These are phyloP conservation scores for Debaryomyces psychrophilus DNA, from an alignment of 1,139 yeast genomes.

Conservation along the genomic window DNA sequence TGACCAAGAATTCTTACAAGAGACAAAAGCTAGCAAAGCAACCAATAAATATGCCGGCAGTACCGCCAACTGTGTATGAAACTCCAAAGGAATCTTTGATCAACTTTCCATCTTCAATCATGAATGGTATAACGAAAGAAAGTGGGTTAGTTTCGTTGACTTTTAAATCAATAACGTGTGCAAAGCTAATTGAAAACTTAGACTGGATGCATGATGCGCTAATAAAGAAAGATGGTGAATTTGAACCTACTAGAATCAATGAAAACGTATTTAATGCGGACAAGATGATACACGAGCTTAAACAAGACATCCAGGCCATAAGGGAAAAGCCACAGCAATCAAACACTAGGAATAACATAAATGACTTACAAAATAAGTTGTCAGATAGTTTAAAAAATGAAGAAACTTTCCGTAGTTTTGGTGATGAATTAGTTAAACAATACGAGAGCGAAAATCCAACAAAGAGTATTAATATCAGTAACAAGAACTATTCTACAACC, in stretches of 20 bases:
- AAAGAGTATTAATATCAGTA: conserved; percentile 19
- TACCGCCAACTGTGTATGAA: conserved; percentile 35
- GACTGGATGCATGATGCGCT: conserved; percentile 34
- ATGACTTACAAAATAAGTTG: conserved; percentile 10
- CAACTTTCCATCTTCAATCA: conserved; percentile 44
- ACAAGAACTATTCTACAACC: conserved; percentile 14
- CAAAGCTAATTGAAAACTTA: conserved; percentile 40
- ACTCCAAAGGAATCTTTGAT: conserved; percentile 36
- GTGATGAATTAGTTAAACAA: conserved; percentile 18
- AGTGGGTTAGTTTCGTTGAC: conserved; percentile 50
- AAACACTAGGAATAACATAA: conserved; percentile 3
- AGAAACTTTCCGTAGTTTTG: conserved; percentile 13
- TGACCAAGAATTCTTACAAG: conserved; percentile 13
- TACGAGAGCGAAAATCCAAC: conserved; percentile 21
- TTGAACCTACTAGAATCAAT: conserved; percentile 25
- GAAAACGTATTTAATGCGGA: conserved; percentile 24
- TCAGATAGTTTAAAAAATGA: conserved; percentile 12
- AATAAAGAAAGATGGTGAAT: conserved; percentile 15
- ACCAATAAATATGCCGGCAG: conserved; percentile 7
- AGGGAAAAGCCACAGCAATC: conserved; percentile 10
- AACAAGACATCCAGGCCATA: conserved; percentile 23
- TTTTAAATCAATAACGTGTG: conserved; percentile 45
- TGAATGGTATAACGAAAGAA: conserved; percentile 47
- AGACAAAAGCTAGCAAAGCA: conserved; percentile 16
- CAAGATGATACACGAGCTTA: conserved; percentile 20